Percentiles rank a stretch among this genome's conserved stretches.
These are phyloP conservation scores for Talaromyces liani DNA, from an alignment of 495 filamentous ascomycete genomes.

Conservation along the genomic window DNA sequence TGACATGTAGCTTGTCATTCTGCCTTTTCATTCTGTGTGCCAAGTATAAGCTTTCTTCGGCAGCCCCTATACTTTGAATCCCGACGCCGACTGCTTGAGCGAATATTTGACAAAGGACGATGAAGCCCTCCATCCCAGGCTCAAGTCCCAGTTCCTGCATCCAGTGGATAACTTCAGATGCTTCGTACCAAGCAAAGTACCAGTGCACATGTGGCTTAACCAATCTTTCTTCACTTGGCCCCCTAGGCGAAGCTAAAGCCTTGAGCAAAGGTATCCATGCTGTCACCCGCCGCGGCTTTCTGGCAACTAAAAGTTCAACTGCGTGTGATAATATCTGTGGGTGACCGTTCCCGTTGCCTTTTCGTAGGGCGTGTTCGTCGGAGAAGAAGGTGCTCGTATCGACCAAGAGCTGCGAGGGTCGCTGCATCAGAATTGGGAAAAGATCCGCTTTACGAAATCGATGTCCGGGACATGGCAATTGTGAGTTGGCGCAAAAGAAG, in stretches of 20 bases:
- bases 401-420: slow-evolving; percentile 4
- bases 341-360: slow-evolving; percentile 9
- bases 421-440: slow-evolving; percentile 24
- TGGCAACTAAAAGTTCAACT: slow-evolving; percentile 29
- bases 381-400: slow-evolving; percentile 16
- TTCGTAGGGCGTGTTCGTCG: slow-evolving; percentile 11
- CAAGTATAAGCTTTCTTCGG: slow-evolving; percentile 19
- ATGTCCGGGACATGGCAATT: slow-evolving; percentile 10
- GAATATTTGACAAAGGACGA: slow-evolving; percentile 37
- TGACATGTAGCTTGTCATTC: slow-evolving; percentile 5
- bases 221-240: slow-evolving; percentile 13
- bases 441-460: slow-evolving; percentile 21
- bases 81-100: slow-evolving; percentile 31
- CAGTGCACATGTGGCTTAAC: slow-evolving; percentile 21
- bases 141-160: slow-evolving; percentile 33
- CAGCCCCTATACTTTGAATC: slow-evolving; percentile 16
- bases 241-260: slow-evolving; percentile 18
- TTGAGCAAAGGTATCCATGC: slow-evolving; percentile 34
- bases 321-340: slow-evolving; percentile 35
- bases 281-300: slow-evolving; percentile 22
- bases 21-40: slow-evolving; percentile 11
- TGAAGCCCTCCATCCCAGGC: slow-evolving; percentile 35
- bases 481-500: slow-evolving; percentile 33
- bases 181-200: slow-evolving; percentile 37
- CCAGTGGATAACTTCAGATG: slow-evolving; percentile 24